Percentiles rank a stretch among this genome's conserved stretches.
Conservation (phyloP, 768 basidiomycete species). For the Ephemerocybe angulata region DNA sequence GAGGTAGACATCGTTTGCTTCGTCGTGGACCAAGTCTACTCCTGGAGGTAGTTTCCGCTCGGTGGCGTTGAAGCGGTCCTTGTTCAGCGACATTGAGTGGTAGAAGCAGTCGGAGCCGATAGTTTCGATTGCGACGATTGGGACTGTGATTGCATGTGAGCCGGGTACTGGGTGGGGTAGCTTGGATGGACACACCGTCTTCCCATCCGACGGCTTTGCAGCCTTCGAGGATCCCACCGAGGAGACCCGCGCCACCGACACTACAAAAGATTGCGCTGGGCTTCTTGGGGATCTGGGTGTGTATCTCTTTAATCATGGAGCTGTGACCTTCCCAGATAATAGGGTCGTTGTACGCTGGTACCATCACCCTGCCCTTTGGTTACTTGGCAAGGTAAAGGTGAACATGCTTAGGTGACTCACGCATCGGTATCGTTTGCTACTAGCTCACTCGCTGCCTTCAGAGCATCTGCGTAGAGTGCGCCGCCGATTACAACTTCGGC, state of each 20-base stretch:
- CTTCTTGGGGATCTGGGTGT: constrained; percentile 45
- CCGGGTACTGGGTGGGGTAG: constrained; percentile 3
- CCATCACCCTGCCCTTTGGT: constrained; percentile 50
- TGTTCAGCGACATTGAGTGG: constrained; percentile 61
- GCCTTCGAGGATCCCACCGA: constrained; percentile 69
- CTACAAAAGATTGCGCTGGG: constrained; percentile 76
- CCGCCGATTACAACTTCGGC: constrained; percentile 61
- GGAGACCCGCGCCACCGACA: constrained; percentile 71
- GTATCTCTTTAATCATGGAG: constrained; percentile 68
- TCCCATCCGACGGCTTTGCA: constrained; percentile 65
- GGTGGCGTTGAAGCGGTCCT: constrained; percentile 28
- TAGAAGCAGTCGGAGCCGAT: constrained; percentile 74
- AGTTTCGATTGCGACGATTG: constrained; percentile 65
- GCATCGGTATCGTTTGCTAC: constrained; percentile 44
- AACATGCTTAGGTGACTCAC: constrained; percentile 35
- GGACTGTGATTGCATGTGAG: constrained; percentile 37
- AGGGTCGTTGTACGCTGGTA: constrained; percentile 70
- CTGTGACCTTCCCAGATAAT: constrained; percentile 72
- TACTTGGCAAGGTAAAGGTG: constrained; percentile 1
- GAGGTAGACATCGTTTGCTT: constrained; percentile 44
- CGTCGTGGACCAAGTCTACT: constrained; percentile 39
- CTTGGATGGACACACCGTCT: constrained; percentile 43
- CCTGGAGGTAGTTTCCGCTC: constrained; percentile 36
- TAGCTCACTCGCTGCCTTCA: constrained; percentile 45
- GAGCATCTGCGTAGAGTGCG: constrained; percentile 53